Base-by-base conservation (phyloP, 2,329 filamentous ascomycete genomes). In the Fusarium kyushuense region DNA sequence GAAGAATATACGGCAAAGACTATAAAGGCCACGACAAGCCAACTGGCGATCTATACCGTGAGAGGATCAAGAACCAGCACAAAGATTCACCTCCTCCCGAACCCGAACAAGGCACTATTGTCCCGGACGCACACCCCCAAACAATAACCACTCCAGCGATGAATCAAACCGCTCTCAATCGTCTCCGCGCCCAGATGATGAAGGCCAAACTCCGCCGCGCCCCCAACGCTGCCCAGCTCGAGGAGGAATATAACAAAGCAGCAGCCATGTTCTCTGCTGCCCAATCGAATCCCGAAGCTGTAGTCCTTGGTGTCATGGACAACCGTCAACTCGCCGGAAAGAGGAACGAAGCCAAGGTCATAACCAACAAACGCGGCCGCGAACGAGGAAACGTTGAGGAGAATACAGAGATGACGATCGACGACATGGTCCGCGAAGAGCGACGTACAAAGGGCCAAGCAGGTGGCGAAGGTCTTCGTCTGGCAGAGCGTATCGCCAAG, bases 401-500 rank as follows among this genome's bases (percentile, higher is more conserved):
- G 69, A 98, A 98, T 75, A 92, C 96, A 54, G 94, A 98, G 73
- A 98, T 99, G 94, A 90, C 84, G 30, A 92, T 99, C 63, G 94
- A 97, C 54, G 96, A 99, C 78, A 99, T 99, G 96, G 89, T 99
- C 19, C 89, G 93, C 29, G 94, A 98, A 79, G 96, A 99, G 79
- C 89, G 93, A 35, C 90, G 95, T 55, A 97, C 93, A 6, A 90
- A 89, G 60, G 90, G 90, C 17, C 89, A 93, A 74, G 83, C 84
- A 6, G 93, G 92, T 41, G 93, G 93, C 54, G 94, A 97, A 76
- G 92, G 92, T 2, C 84, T 90, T 72, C 88, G 92, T 6, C 87
- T 97, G 32, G 96, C 96, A 4, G 94, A 98, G 77, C 89, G 94
- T 62, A 99, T 99, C 71, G 93, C 94, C 54, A 97, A 97, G 76